These are phyloP conservation scores for Kernera saxatilis DNA, from an alignment of 345 rosid species.

Conservation along the genomic window DNA sequence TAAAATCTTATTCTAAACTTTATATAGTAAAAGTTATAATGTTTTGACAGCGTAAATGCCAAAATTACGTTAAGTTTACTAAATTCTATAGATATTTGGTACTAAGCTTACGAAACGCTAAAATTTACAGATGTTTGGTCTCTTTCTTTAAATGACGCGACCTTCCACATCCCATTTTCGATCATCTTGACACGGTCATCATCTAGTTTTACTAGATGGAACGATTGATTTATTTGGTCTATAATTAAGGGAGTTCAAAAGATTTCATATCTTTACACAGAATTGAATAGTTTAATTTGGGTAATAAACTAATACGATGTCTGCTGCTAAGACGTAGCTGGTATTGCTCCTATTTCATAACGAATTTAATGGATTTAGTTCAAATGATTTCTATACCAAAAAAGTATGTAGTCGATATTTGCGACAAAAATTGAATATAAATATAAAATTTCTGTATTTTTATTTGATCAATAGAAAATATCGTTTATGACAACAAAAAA, in stretches of 20 bases:
- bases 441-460: too few relatives aligned
- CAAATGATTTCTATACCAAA: background rate
- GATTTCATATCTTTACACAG: too few relatives aligned
- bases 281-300: too few relatives aligned
- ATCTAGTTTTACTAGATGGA: too few relatives aligned
- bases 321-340: too few relatives aligned
- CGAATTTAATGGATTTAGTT: background rate
- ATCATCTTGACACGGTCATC: background rate
- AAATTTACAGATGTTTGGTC: too few relatives aligned
- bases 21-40: background rate
- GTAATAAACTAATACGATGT: too few relatives aligned
- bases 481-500: background rate
- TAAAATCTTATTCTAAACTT: background rate
- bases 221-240: too few relatives aligned
- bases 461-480: background rate
- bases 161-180: background rate
- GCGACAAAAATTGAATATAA: background rate
- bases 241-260: too few relatives aligned
- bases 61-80: background rate
- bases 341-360: background rate
- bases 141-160: too few relatives aligned
- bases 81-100: too few relatives aligned
- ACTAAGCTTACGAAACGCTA: too few relatives aligned
- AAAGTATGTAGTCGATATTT: background rate
- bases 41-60: background rate